phyloP scores from a whole-genome alignment of 192 early-diverging fungal species.

The Spinellus fusiger region DNA sequence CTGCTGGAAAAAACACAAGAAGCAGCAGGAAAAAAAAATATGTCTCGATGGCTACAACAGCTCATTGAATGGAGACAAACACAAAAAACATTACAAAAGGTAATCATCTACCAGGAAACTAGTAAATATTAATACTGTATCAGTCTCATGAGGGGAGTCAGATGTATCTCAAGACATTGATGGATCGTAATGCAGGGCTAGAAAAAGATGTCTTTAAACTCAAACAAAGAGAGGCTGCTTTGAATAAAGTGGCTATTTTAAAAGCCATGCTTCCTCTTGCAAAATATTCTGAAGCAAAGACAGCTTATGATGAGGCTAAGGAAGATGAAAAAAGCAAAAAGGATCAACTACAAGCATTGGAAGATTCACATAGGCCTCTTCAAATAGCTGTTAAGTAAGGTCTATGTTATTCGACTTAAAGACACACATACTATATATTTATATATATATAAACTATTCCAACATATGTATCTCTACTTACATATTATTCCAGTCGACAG shows the following conservation, averaged over 20 bases:
- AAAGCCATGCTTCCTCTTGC: conserved; percentile 53
- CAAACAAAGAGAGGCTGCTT: conserved; percentile 62
- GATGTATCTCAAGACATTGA: conserved; percentile 53
- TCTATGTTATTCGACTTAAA: too few relatives aligned
- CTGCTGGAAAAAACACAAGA: conserved; percentile 80
- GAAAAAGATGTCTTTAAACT: conserved; percentile 74
- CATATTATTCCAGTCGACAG: too few relatives aligned
- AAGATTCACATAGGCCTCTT: conserved; percentile 38
- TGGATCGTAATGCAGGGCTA: conserved; percentile 61
- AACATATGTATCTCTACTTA: background rate
- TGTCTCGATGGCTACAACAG: conserved; percentile 60
- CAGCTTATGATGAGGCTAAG: conserved; percentile 34
- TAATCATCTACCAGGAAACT: conserved; percentile 2
- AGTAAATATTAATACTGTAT: background rate
- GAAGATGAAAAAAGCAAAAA: background rate
- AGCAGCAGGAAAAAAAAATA: conserved; percentile 67
- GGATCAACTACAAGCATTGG: conserved; percentile 14
- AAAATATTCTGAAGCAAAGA: conserved; percentile 52
- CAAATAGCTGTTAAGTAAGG: conserved; percentile 23
- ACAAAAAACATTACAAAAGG: conserved; percentile 41
- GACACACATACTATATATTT: too few relatives aligned
- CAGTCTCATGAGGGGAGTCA: conserved; percentile 45
- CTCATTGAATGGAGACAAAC: conserved; percentile 53
- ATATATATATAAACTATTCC: background rate
- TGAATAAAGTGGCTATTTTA: conserved; percentile 49